Evolutionary conservation across 441 rosid genomes (phyloP), one percentile per base, ranked within the genome.

Genomic region (Dalechampia spathulata): DNA sequence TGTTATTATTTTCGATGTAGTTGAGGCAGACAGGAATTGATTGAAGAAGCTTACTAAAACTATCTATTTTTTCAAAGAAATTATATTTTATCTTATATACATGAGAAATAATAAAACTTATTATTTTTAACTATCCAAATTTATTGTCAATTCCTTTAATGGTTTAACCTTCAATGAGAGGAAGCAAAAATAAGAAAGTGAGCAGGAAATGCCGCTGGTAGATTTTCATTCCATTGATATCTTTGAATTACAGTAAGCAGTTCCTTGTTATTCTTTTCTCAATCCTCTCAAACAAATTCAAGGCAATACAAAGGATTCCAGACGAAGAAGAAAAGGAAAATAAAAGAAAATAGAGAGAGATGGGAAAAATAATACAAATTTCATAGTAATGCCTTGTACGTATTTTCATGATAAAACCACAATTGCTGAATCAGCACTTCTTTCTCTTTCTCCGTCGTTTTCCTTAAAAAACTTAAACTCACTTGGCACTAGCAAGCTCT

Each of bases 401-500:
- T 64, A 17, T 23, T 30, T 60, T 39, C 36, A 42, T 49, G 55
- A 41, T 4, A 45, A 50, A 23, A 25, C 65, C 57, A 58, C 40
- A 50, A 64, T 66, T 68, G 68, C 66, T 71, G 5, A 44, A 60
- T 54, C 57, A 27, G 68, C 30, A 56, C 12, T 51, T 23, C 22
- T 13, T 27, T 49, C 21, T 12, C 34, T 44, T 30, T 4, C 10
- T 20, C 57, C 48, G 3, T 22, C 5, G 53, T 46, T 36, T 36
- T 51, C 58, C 22, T 0, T 17, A 17, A 17, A 22, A 22, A 16
- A n/a, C 28, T n/a, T n/a, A n/a, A 40, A 2, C 70, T 90, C 85
- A 91, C 80, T 92, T 88, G 75, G 90, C 75, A 52, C 91, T 84
- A 41, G 84, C 75, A 39, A 92, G 97, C 70, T 86, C 78, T 58